These are phyloP conservation scores for Blastocystis hominis DNA, from an alignment of 352 stramenopile genomes.

Conservation along the genomic window DNA sequence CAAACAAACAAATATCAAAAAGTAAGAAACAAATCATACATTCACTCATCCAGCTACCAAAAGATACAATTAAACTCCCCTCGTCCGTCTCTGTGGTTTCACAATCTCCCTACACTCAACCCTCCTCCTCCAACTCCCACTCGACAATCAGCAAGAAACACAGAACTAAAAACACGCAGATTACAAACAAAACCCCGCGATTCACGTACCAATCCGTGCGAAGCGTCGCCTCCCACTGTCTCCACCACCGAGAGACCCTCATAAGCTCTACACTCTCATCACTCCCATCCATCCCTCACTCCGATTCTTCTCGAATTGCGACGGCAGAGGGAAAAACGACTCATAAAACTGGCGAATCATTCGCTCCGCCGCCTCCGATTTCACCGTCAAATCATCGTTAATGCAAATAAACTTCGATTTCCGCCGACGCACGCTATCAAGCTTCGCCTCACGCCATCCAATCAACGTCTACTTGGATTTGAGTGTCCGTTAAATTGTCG, in stretches of 20 bases:
- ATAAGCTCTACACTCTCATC: background rate
- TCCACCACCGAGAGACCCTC: background rate
- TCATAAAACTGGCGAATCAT: conserved; percentile 81
- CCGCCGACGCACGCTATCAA: conserved; percentile 78
- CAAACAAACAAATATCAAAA: background rate
- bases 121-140: background rate
- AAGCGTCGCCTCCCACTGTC: background rate
- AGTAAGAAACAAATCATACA: too few relatives aligned
- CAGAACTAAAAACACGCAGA: background rate
- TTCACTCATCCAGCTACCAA: background rate
- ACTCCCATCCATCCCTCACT: background rate
- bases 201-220: background rate
- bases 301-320: conserved; percentile 78
- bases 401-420: conserved; percentile 89
- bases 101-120: background rate
- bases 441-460: conserved; percentile 65
- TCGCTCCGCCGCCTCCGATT: conserved; percentile 69
- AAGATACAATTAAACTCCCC: conserved; percentile 12
- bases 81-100: background rate
- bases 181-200: background rate
- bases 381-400: conserved; percentile 85
- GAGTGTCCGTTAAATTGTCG: conserved; percentile 78
- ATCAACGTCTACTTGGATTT: conserved; percentile 22
- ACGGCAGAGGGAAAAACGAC: conserved; percentile 78
- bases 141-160: background rate